Base-by-base conservation (phyloP, 768 basidiomycete genomes). In the Collybia mongolica region DNA sequence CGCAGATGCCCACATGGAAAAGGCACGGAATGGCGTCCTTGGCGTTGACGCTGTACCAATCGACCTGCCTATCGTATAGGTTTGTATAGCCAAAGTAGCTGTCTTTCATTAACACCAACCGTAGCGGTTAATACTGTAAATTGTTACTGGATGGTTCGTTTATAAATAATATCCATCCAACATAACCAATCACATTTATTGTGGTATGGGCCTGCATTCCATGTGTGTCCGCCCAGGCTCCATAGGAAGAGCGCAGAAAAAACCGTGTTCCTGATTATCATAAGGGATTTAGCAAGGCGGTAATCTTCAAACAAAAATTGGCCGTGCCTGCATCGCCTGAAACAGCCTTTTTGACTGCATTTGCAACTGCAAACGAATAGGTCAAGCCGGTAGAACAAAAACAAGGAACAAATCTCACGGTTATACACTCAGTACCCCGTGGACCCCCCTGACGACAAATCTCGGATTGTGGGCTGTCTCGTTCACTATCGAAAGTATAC, bases 311-410 rank as follows among this genome's bases (percentile, higher is more conserved):
- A 6, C 15, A 29, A 56, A 14, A 29, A 23, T n/a, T 8, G 29
- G n/a, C 9, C 67, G 24, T 53, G 82, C 83, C 80, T 88, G 87
- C 86, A 91, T 90, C 36, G 84, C 79, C 60, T 77, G 70, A 59
- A 90, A 87, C 46, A 88, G 56, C 51, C 73, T 67, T 54, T 75
- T 86, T 9, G 84, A 77, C 48, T 80, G 72, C 83, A 86, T 81
- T 64, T 76, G 74, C 53, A 84, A 60, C 84, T 89, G 53, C 17
- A 49, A 28, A 11, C 44, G 41, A 5, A 49, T 28, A 35, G n/a
- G 17, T 7, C 3, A 49, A 7, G 11, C 14, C 48, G 20, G 17
- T 2, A 18, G 22, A 39, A n/a, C 19, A 24, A 42, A 9, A 24
- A 18, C 28, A 17, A 20, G 32, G 32, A 40, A 8, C n/a, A 18